Percentiles rank a stretch among this genome's conserved stretches.
These are phyloP conservation scores for Leishmania mexicana DNA, from an alignment of 208 protist species.

Conservation along the genomic window DNA sequence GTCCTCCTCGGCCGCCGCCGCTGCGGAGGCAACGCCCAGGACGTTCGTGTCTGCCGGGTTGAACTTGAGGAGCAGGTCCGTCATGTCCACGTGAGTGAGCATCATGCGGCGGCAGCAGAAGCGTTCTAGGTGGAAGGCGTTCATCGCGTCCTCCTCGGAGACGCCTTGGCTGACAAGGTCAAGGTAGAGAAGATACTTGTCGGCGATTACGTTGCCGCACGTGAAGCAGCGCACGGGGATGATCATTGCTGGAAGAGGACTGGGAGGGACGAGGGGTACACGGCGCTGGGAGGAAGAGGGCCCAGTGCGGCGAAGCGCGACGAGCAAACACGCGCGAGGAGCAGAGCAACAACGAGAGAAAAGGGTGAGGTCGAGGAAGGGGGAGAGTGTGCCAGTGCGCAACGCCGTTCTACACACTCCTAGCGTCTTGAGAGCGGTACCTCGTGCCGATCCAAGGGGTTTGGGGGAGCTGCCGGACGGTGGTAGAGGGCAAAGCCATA, in stretches of 20 bases:
- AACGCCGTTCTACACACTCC: neutral
- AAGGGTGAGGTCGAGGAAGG: constrained; percentile 2
- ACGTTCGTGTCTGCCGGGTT: constrained; percentile 89
- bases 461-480: neutral
- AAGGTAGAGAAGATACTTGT: constrained; percentile 98
- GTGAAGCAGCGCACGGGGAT: constrained; percentile 99
- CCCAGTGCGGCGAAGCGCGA: neutral
- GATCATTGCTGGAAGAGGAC: constrained; percentile 94
- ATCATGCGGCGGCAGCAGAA: constrained; percentile 99
- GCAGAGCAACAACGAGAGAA: neutral
- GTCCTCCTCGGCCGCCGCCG: neutral
- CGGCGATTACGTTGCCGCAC: constrained; percentile 99
- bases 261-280: neutral
- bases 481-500: neutral
- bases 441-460: neutral
- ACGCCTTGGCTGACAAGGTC: constrained; percentile 93
- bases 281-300: neutral
- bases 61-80: constrained; percentile 97
- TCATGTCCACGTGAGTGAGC: constrained; percentile 99
- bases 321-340: neutral
- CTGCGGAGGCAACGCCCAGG: constrained; percentile 5
- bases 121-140: constrained; percentile 95
- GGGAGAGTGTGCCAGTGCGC: constrained; percentile 4
- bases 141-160: constrained; percentile 96
- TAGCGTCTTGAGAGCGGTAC: neutral